These are phyloP conservation scores for Aspergillus fischeri DNA, from an alignment of 2,329 filamentous ascomycete genomes.

Conservation along the genomic window DNA sequence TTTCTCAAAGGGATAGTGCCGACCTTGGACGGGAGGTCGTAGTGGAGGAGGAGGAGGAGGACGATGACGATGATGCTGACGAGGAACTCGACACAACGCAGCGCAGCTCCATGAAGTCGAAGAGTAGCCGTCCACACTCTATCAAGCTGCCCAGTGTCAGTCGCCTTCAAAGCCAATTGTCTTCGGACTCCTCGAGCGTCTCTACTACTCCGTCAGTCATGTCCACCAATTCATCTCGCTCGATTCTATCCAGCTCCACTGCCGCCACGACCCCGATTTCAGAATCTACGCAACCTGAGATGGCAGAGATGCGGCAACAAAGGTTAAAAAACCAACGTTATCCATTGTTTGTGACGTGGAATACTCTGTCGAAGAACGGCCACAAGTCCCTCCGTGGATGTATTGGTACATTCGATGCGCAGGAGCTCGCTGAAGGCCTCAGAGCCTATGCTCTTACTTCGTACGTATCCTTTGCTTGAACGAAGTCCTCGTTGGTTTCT, in stretches of 20 bases:
- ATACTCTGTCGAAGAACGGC: constrained; percentile 61
- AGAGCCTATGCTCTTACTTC: constrained; percentile 79
- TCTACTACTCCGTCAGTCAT: constrained; percentile 41
- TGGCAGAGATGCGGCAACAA: constrained; percentile 16
- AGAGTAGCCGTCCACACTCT: constrained; percentile 14
- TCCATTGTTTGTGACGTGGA: constrained; percentile 94
- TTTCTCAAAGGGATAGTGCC: constrained; percentile 11
- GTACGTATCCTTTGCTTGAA: constrained; percentile 37
- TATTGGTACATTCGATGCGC: constrained; percentile 87
- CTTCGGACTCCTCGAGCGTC: constrained; percentile 37
- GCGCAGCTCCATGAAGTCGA: constrained; percentile 6
- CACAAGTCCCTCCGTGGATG: constrained; percentile 77
- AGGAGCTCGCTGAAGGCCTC: constrained; percentile 69
- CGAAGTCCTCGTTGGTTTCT: not conserved
- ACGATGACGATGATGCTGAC: constrained; percentile 31
- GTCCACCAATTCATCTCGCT: constrained; percentile 47
- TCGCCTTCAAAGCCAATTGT: constrained; percentile 31
- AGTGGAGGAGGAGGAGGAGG: constrained; percentile 19
- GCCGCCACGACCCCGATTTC: constrained; percentile 44
- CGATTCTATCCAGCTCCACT: constrained; percentile 39
- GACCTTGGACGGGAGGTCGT: constrained; percentile 8
- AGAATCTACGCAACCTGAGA: constrained; percentile 32
- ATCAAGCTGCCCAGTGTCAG: constrained; percentile 31
- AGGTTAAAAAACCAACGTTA: constrained; percentile 46
- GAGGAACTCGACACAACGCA: constrained; percentile 15